phyloP scores from a whole-genome alignment of 1,284 basidiomycete genomes.

The Trichosporon sp. region DNA sequence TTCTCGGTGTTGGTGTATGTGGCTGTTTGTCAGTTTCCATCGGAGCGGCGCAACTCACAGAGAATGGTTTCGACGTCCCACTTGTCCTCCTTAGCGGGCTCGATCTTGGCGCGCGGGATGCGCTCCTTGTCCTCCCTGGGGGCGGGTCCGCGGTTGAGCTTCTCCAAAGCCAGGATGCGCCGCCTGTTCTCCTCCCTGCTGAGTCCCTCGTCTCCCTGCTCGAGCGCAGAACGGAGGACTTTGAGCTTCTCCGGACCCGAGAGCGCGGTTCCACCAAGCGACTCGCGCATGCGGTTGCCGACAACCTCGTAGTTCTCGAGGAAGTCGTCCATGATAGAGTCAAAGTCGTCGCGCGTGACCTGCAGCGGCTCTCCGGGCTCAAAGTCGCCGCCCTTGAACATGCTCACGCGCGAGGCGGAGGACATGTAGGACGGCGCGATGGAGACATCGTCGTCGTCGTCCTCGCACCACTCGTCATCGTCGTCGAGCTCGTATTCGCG shows the following conservation, averaged over 20 bases:
- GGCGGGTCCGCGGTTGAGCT: slow-evolving; percentile 47
- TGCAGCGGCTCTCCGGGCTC: slow-evolving; percentile 59
- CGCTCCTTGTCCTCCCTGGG: slow-evolving; percentile 59
- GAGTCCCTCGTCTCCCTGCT: slow-evolving; percentile 60
- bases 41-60: slow-evolving; percentile 62
- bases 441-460: slow-evolving; percentile 56
- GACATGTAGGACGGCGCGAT: slow-evolving; percentile 48
- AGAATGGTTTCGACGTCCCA: slow-evolving; percentile 97
- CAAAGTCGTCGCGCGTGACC: slow-evolving; percentile 83
- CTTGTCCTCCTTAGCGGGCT: slow-evolving; percentile 70
- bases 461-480: slow-evolving; percentile 58
- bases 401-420: slow-evolving; percentile 40
- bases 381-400: slow-evolving; percentile 25
- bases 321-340: slow-evolving; percentile 90
- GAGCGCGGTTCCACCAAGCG: slow-evolving; percentile 64
- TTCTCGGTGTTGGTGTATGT: slow-evolving; percentile 95
- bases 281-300: slow-evolving; percentile 75
- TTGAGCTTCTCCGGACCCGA: slow-evolving; percentile 76
- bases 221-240: slow-evolving; percentile 74
- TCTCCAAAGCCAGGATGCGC: slow-evolving; percentile 63
- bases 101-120: slow-evolving; percentile 44
- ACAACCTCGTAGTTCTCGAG: slow-evolving; percentile 90
- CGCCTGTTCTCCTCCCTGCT: slow-evolving; percentile 61
- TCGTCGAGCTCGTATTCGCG: slow-evolving; percentile 71
- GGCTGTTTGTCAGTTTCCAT: slow-evolving; percentile 59